phyloP scores from a whole-genome alignment of 169 alveolate genomes.

The Babesia divergens region DNA sequence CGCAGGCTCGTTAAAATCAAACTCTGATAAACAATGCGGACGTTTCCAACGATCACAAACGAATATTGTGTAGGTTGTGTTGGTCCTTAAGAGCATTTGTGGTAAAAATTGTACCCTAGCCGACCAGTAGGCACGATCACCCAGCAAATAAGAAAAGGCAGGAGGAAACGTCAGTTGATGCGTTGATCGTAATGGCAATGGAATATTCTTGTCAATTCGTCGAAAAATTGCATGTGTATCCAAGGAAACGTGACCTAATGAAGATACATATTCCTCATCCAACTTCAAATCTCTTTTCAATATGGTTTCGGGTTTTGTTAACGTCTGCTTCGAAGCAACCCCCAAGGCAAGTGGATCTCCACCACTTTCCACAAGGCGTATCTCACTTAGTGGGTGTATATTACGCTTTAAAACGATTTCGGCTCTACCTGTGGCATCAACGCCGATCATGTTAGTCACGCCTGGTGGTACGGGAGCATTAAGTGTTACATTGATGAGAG shows the following conservation, averaged over 20 bases:
- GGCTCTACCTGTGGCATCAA: conserved; percentile 45
- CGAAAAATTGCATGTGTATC: background rate
- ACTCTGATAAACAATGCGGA: conserved; percentile 31
- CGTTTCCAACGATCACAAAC: conserved; percentile 59
- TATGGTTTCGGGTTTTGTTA: background rate
- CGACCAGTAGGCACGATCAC: background rate
- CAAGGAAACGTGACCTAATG: conserved; percentile 2
- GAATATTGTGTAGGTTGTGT: conserved; percentile 4
- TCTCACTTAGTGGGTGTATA: conserved; percentile 61
- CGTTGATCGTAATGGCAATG: background rate
- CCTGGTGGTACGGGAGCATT: background rate
- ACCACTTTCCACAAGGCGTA: conserved; percentile 6
- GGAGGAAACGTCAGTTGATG: background rate
- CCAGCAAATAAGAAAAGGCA: background rate
- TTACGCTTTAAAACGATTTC: conserved; percentile 1
- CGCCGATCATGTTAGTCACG: background rate
- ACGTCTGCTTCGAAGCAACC: background rate
- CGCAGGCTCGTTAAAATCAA: conserved; percentile 13
- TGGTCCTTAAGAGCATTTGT: background rate
- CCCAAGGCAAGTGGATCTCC: background rate
- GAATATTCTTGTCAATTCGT: background rate
- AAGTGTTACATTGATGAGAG: background rate
- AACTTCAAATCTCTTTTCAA: background rate
- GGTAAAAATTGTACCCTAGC: background rate
- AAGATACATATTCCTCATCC: background rate